Evolutionary conservation across 140 eudicot genomes (phyloP).

Genomic region (Senecio squalidus): DNA sequence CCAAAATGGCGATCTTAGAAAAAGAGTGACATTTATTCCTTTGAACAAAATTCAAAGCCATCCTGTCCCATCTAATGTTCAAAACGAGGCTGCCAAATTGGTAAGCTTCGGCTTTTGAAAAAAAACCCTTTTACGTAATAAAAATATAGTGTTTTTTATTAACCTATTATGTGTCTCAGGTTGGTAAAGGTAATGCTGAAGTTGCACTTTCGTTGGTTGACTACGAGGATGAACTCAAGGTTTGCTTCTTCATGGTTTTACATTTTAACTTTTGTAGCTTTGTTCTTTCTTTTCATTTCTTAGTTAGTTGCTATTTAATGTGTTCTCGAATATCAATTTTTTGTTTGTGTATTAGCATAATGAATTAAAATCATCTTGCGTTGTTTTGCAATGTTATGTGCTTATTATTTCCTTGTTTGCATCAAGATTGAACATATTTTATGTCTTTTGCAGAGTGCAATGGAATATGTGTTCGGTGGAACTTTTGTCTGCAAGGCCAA

Average conservation of each 20-base stretch:
- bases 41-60: conserved; percentile 76
- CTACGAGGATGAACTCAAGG: conserved; percentile 79
- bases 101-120: conserved; percentile 29
- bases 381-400: conserved; percentile 1
- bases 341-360: conserved; percentile 6
- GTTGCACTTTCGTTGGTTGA: conserved; percentile 93
- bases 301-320: neutral
- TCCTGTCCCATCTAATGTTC: conserved; percentile 52
- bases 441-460: conserved; percentile 64
- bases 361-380: neutral
- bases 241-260: conserved; percentile 19
- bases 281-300: conserved; percentile 1
- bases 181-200: conserved; percentile 92
- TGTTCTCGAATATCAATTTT: conserved; percentile 2
- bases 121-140: no score
- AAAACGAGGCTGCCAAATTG: conserved; percentile 70
- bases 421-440: neutral
- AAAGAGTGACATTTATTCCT: conserved; percentile 96
- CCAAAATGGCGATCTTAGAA: conserved; percentile 76
- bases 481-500: conserved; percentile 90
- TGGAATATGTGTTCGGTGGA: conserved; percentile 96
- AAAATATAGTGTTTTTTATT: no score
- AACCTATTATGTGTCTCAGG: conserved; percentile 40
- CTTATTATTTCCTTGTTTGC: neutral
- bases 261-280: neutral